Conservation (phyloP, 225 moss, liverwort and hornwort genomes). For the Marchantia polymorpha region DNA sequence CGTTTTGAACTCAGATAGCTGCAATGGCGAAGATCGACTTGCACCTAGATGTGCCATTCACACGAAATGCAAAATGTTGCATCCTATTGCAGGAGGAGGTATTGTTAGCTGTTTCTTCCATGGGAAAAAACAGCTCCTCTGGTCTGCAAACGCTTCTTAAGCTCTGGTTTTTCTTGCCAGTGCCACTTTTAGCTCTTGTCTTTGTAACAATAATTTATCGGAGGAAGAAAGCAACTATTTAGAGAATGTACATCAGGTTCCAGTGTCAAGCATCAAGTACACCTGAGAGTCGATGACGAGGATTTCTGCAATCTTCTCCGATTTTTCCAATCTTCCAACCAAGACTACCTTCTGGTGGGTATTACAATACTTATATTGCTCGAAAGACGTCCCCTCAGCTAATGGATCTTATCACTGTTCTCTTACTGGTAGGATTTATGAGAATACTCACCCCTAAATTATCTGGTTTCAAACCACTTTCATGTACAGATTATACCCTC, state of each 20-base stretch:
- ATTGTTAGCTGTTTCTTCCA: neutral
- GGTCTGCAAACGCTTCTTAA: slow-evolving; percentile 5
- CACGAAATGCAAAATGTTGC: neutral
- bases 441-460: too few species aligned
- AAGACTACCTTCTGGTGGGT: neutral
- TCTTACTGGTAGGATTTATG: too few species aligned
- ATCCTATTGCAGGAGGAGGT: slow-evolving; percentile 9
- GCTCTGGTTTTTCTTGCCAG: slow-evolving; percentile 14
- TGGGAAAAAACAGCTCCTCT: neutral
- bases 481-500: too few species aligned
- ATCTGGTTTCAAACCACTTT: too few species aligned
- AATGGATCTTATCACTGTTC: too few species aligned
- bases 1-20: neutral
- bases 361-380: neutral
- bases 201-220: slow-evolving; percentile 11
- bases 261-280: too few species aligned
- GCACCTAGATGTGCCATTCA: neutral
- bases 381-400: too few species aligned
- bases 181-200: slow-evolving; percentile 21
- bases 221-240: neutral
- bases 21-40: neutral
- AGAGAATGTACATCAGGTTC: neutral
- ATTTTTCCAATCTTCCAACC: neutral
- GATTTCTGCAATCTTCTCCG: neutral
- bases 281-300: neutral